phyloP scores from a whole-genome alignment of 306 rosid genomes.

The Ziziphus jujuba region DNA sequence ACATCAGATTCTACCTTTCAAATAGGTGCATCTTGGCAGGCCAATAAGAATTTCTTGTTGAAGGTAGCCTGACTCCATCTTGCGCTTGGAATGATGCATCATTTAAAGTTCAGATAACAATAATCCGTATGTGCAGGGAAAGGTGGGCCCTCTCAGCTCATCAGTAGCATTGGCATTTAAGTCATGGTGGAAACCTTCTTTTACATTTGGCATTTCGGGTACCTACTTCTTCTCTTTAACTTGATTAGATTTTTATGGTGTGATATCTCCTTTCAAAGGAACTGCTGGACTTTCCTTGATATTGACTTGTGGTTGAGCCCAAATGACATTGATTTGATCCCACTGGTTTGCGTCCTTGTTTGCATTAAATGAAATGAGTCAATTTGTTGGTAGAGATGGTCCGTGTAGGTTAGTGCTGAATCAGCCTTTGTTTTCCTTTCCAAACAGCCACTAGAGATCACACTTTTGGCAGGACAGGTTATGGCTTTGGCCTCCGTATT shows the following conservation, averaged over 20 bases:
- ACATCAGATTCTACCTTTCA: conserved; percentile 77
- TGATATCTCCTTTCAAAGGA: too few relatives aligned
- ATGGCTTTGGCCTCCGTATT: conserved; percentile 79
- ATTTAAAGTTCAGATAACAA: conserved; percentile 29
- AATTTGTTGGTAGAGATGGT: conserved; percentile 3
- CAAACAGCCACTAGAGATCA: conserved; percentile 71
- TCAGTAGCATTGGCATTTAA: conserved; percentile 75
- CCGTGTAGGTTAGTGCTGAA: not conserved
- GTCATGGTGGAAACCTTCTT: conserved; percentile 99
- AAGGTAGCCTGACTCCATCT: conserved; percentile 55
- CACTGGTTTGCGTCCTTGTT: too few relatives aligned
- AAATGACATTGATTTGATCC: too few relatives aligned
- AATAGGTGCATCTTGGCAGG: conserved; percentile 97
- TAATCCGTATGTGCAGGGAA: conserved; percentile 57
- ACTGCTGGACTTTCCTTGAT: too few relatives aligned
- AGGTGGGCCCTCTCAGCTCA: conserved; percentile 76
- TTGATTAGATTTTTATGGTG: too few relatives aligned
- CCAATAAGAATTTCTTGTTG: conserved; percentile 80
- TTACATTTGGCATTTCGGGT: conserved; percentile 91
- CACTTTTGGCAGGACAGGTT: conserved; percentile 49
- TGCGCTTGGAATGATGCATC: conserved; percentile 11
- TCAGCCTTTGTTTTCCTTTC: not conserved
- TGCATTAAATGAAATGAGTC: too few relatives aligned
- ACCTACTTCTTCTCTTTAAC: conserved; percentile 7
- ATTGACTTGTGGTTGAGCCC: too few relatives aligned